Evolutionary conservation across 768 basidiomycete species (phyloP), one percentile per base, ranked within the genome.

Genomic region (Podaxis mareebaensis): DNA sequence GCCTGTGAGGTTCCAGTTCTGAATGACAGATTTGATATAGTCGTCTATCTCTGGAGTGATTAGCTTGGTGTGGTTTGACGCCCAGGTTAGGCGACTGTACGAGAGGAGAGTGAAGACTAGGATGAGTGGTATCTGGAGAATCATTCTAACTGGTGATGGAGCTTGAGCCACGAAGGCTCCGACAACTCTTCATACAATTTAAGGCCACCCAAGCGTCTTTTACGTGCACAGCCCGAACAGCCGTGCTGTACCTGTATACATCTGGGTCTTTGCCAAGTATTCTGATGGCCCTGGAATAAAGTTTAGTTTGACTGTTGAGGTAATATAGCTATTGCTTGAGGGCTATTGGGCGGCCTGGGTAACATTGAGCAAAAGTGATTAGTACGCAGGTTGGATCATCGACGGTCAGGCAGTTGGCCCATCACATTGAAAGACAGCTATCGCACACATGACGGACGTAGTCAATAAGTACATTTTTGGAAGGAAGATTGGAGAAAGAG

Each of bases 1-100:
- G 1, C 79, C 79, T 36, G 75, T 69, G 0, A 76, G 77, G 49
- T 74, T 75, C 73, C 77, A 78, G 36, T 66, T 69, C 7, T 68
- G 63, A 13, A 77, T 70, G 15, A 78, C 54, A 39, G 62, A 63
- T 24, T 70, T 54, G 39, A 71, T 67, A 59, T 72, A 72, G 2
- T 56, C 51, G 13, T 69, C 69, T 22, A 70, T 72, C 24, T 65
- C 58, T 22, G 66, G 26, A 17, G 72, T 70, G 11, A 73, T 74
- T 22, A 67, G 39, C 24, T 44, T 58, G 3, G 56, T 58, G 30
- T 56, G 53, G 20, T 24, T 17, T 22, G 26, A 22, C 6, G 8
- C 49, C 22, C 4, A 28, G 24, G 22, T 28, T 13, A 13, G n/a
- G 42, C 42, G 42, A 44, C 42, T 24, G 26, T 11, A 11, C 49